These are phyloP conservation scores for Solanum piurae DNA, from an alignment of 257 asterid genomes.

Conservation along the genomic window DNA sequence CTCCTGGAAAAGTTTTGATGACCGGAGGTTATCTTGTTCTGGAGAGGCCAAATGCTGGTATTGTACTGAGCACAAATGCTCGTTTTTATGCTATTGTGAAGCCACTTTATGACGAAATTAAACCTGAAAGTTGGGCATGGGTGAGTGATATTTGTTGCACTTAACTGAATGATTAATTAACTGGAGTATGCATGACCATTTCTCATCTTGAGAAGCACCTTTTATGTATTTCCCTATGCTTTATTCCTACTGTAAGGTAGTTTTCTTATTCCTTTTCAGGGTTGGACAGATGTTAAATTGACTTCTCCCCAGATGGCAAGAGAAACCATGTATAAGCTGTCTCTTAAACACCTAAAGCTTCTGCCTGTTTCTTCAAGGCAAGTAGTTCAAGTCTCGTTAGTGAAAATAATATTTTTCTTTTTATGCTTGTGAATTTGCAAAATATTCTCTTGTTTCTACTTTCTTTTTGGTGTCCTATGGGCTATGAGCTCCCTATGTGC, in stretches of 20 bases:
- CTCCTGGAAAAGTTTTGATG: constrained; percentile 98
- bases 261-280: constrained; percentile 28
- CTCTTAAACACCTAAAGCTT: constrained; percentile 51
- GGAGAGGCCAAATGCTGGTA: constrained; percentile 99
- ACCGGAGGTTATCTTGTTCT: constrained; percentile 93
- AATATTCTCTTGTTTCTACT: neutral
- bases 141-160: constrained; percentile 26
- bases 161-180: neutral
- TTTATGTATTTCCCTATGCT: neutral
- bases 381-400: neutral
- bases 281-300: constrained; percentile 81
- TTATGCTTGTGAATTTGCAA: neutral
- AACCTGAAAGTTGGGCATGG: constrained; percentile 81
- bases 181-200: neutral
- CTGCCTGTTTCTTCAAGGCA: constrained; percentile 58
- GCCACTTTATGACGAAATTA: constrained; percentile 56
- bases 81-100: constrained; percentile 86
- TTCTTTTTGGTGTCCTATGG: neutral
- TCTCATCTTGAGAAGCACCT: neutral
- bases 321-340: constrained; percentile 71
- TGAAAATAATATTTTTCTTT: neutral
- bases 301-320: constrained; percentile 96
- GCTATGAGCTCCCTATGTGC: neutral
- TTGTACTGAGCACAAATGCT: constrained; percentile 93
- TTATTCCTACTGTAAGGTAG: neutral